Evolutionary conservation across 2,329 filamentous ascomycete genomes (phyloP), one percentile per base, ranked within the genome.

Genomic region (Fusarium circinatum): DNA sequence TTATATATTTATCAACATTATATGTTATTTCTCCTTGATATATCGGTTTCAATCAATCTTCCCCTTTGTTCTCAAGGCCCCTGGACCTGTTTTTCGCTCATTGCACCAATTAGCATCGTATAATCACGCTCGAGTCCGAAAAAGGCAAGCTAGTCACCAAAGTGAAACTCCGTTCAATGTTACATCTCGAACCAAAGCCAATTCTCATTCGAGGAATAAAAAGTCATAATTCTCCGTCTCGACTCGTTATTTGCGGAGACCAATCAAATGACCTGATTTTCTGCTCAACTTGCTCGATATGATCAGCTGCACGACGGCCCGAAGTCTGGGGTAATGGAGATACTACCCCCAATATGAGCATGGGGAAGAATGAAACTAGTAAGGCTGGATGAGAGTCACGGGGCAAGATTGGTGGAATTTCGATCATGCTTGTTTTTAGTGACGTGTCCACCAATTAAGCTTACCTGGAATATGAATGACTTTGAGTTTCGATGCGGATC

Each of bases 101-200:
- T 49, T 38, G 52, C 64, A 59, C 72, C 72, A 74, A 75, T 75
- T 18, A 52, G 39, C 41, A 57, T 20, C 8, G 8, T 18, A 17
- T 9, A 24, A 39, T 44, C 9, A n/a, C 20, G 30, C 20, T 24
- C 45, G 51, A 64, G 55, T 73, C 72, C 65, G 13, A 57, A 60
- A 63, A 24, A 6, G 72, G 72, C 22, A 75, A 63, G 14, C 24
- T 47, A 39, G 44, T 38, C 44, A 11, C 38, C 17, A 34, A 45
- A 55, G 49, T 62, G 59, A 74, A 68, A 74, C 71, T 75, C 72
- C 72, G 72, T 71, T 34, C 58, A 30, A 49, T 60, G 72, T 74
- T 75, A 73, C 72, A 74, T 73, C 45, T 58, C 49, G 18, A 52
- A 12, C 49, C 10, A 24, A 17, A 6, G 18, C 32, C 34, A 28